Evolutionary conservation across 306 rosid species (phyloP).

Genomic region (Acacia confusa): DNA sequence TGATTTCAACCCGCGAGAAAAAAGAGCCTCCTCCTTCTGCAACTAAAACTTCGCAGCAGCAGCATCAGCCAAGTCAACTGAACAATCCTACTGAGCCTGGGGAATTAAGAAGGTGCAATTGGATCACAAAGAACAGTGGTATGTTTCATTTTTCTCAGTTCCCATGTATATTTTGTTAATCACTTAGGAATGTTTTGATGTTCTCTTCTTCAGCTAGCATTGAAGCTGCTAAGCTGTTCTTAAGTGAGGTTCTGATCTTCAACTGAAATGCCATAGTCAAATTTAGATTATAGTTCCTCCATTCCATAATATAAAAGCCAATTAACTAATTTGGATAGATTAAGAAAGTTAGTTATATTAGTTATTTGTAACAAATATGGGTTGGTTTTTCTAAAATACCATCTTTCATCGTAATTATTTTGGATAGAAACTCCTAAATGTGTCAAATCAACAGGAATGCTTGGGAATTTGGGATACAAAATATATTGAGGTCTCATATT

Average conservation of each 20-base stretch:
- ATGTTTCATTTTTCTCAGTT: background rate
- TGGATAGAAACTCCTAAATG: no score
- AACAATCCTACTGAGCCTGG: constrained; percentile 9
- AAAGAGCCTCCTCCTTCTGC: constrained; percentile 43
- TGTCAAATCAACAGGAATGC: no score
- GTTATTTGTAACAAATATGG: no score
- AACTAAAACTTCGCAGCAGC: constrained; percentile 47
- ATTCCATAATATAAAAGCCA: no score
- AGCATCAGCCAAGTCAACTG: constrained; percentile 35
- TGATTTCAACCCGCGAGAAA: constrained; percentile 58
- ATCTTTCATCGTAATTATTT: no score
- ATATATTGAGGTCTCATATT: background rate
- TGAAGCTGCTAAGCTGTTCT: background rate
- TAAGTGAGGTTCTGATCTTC: background rate
- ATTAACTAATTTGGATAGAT: no score
- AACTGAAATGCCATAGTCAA: background rate
- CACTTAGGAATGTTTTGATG: background rate
- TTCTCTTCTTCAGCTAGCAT: background rate
- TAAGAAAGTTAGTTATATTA: no score
- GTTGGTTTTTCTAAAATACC: no score
- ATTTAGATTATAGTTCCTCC: background rate
- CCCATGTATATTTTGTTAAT: background rate
- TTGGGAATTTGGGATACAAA: background rate
- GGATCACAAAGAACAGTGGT: constrained; percentile 19
- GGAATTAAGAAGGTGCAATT: constrained; percentile 16